These are phyloP conservation scores for Solanum rostratum DNA, from an alignment of 257 asterid species.

Conservation along the genomic window DNA sequence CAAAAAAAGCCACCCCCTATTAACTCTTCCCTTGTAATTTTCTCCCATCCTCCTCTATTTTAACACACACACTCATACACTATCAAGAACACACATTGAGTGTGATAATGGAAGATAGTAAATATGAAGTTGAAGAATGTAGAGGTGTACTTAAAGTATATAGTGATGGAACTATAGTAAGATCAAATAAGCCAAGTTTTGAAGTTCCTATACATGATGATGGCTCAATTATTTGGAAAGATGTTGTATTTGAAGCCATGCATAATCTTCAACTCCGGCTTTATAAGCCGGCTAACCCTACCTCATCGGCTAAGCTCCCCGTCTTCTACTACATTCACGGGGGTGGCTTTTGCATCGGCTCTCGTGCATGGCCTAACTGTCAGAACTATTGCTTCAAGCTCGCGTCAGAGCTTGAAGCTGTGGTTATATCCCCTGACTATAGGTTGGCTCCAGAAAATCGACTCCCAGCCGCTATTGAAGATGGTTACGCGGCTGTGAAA, in stretches of 20 bases:
- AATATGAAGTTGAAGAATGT: slow-evolving; percentile 57
- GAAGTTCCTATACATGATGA: slow-evolving; percentile 34
- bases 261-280: slow-evolving; percentile 56
- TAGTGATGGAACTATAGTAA: slow-evolving; percentile 62
- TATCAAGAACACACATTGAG: background rate
- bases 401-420: slow-evolving; percentile 48
- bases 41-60: background rate
- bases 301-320: slow-evolving; percentile 35
- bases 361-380: slow-evolving; percentile 65
- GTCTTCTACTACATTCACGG: slow-evolving; percentile 66
- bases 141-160: slow-evolving; percentile 54
- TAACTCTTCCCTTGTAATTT: background rate
- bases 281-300: slow-evolving; percentile 43
- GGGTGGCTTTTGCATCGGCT: slow-evolving; percentile 73
- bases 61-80: background rate
- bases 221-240: slow-evolving; percentile 64
- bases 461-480: slow-evolving; percentile 71
- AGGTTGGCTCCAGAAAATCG: slow-evolving; percentile 61
- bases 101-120: background rate
- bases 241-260: slow-evolving; percentile 26
- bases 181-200: slow-evolving; percentile 46
- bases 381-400: slow-evolving; percentile 71
- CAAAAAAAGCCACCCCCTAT: background rate
- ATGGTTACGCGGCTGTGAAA: slow-evolving; percentile 41
- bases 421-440: slow-evolving; percentile 61